A percentile compares a stretch with the other conserved stretches of the same genome.
Conservation (phyloP, 1,284 basidiomycete genomes). For the Crucibulum cyathiforme region DNA sequence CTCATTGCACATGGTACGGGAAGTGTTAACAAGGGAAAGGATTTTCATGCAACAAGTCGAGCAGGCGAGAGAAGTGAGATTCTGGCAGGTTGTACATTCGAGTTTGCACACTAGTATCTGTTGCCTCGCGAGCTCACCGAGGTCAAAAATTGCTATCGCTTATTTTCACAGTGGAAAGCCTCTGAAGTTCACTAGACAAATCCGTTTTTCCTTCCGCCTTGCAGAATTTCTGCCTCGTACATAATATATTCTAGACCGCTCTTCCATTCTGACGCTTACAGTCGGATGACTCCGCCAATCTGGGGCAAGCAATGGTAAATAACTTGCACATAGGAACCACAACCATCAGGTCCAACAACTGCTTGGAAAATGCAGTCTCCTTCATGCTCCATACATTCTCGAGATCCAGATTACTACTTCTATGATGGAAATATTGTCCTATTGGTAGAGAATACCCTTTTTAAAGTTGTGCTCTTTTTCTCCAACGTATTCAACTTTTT, state of each 20-base stretch:
- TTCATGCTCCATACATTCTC: background rate
- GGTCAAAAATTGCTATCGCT: too few species aligned
- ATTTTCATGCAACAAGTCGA: conserved; percentile 45
- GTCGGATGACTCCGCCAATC: too few species aligned
- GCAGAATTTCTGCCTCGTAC: background rate
- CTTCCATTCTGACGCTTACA: background rate
- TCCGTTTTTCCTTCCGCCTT: background rate
- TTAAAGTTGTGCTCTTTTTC: conserved; percentile 44
- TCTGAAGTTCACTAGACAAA: too few species aligned
- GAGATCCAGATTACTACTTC: conserved; percentile 1
- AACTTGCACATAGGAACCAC: too few species aligned
- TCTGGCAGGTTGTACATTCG: conserved; percentile 45
- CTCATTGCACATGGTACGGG: conserved; percentile 63
- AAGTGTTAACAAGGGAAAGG: conserved; percentile 49
- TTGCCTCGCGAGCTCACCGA: too few species aligned
- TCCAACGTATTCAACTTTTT: background rate
- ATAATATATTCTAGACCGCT: background rate
- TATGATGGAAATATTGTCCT: conserved; percentile 53
- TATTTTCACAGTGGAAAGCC: too few species aligned
- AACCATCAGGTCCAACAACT: too few species aligned
- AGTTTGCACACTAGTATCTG: too few species aligned
- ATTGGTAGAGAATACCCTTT: conserved; percentile 51
- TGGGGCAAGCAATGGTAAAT: too few species aligned
- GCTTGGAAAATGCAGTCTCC: too few species aligned
- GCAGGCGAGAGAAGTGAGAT: conserved; percentile 52